Conservation (phyloP, 768 basidiomycete species). For the Nidularia pulvinata region DNA sequence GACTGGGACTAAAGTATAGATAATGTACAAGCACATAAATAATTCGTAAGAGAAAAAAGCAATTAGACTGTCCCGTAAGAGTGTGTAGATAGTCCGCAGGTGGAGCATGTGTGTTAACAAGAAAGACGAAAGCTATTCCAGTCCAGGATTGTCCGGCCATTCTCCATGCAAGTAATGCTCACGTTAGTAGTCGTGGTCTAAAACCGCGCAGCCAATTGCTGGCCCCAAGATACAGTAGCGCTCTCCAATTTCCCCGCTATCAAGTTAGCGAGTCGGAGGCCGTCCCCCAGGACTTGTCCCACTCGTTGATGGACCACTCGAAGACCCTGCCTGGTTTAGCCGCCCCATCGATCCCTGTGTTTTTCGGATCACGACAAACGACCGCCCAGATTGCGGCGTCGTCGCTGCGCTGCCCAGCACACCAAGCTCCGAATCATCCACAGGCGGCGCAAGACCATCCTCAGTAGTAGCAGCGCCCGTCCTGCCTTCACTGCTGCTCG, state of each 20-base stretch:
- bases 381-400: slow-evolving; percentile 40
- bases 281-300: slow-evolving; percentile 12
- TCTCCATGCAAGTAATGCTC: too few relatives aligned
- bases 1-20: too few relatives aligned
- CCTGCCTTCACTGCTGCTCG: slow-evolving; percentile 55
- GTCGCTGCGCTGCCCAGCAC: slow-evolving; percentile 21
- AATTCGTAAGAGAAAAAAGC: too few relatives aligned
- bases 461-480: slow-evolving; percentile 20
- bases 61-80: too few relatives aligned
- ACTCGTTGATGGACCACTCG: not conserved
- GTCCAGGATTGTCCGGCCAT: too few relatives aligned
- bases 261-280: slow-evolving; percentile 23
- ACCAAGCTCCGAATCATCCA: slow-evolving; percentile 30
- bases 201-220: too few relatives aligned
- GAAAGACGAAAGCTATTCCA: too few relatives aligned
- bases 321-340: slow-evolving; percentile 21
- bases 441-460: slow-evolving; percentile 11
- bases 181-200: too few relatives aligned
- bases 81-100: too few relatives aligned
- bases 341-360: slow-evolving; percentile 36
- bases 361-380: slow-evolving; percentile 75
- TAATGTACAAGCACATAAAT: too few relatives aligned
- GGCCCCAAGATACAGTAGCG: too few relatives aligned
- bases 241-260: not conserved
- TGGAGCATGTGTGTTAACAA: too few relatives aligned